phyloP scores from a whole-genome alignment of 768 basidiomycete species.

The Naganishia onofrii region DNA sequence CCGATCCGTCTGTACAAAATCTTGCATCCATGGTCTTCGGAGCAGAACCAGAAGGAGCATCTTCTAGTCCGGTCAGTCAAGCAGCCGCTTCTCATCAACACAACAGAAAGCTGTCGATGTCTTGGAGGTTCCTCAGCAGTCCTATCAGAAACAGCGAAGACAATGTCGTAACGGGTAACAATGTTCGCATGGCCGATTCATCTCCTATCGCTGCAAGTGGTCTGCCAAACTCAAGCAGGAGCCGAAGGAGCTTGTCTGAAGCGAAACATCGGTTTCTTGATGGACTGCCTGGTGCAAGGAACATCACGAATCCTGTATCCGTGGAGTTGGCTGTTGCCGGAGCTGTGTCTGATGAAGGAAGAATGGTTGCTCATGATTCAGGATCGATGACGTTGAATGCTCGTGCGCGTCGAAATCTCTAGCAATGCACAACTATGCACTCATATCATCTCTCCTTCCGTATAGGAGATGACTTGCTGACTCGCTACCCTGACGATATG shows the following conservation, averaged over 20 bases:
- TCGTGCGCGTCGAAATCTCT: background rate
- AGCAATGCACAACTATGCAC: background rate
- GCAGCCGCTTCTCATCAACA: background rate
- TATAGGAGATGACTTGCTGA: conserved; percentile 10
- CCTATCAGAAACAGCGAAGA: conserved; percentile 13
- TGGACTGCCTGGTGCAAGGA: background rate
- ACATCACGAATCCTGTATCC: background rate
- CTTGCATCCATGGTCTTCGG: background rate
- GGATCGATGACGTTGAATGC: conserved; percentile 10
- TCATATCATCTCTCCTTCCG: background rate
- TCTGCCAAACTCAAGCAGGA: background rate
- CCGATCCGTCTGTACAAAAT: background rate
- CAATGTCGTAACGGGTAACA: background rate
- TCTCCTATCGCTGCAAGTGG: background rate
- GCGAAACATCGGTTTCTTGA: background rate
- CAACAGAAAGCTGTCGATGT: background rate
- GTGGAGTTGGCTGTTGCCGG: background rate
- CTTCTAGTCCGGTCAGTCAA: background rate
- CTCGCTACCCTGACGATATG: conserved; percentile 20
- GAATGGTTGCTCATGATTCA: conserved; percentile 17
- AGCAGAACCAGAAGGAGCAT: background rate
- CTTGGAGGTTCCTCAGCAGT: conserved; percentile 25
- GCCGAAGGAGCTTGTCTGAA: background rate
- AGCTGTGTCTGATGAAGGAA: conserved; percentile 8
- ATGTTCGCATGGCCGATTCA: background rate